phyloP scores from a whole-genome alignment of 2,329 filamentous ascomycete genomes.

The Dothistroma pini region DNA sequence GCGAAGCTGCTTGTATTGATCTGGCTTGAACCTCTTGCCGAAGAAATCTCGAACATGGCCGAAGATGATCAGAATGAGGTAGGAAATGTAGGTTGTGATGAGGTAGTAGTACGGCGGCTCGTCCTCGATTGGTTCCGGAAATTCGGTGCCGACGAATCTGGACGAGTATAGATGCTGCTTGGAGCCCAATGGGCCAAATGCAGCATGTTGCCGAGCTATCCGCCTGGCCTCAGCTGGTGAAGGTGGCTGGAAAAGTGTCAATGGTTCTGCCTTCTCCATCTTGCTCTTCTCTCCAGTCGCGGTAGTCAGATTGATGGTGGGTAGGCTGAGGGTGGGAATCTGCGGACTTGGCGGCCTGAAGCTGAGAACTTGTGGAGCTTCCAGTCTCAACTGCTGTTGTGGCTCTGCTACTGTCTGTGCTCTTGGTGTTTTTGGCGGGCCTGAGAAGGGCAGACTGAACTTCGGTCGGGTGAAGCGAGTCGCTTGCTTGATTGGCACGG shows the following conservation, averaged over 20 bases:
- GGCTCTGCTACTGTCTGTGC: slow-evolving; percentile 35
- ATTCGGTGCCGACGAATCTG: slow-evolving; percentile 74
- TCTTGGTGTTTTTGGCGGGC: slow-evolving; percentile 28
- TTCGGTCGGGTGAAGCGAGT: slow-evolving; percentile 26
- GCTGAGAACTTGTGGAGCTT: slow-evolving; percentile 48
- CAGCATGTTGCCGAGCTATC: slow-evolving; percentile 74
- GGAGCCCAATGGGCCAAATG: slow-evolving; percentile 83
- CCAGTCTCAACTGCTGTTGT: slow-evolving; percentile 22
- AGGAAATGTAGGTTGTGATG: slow-evolving; percentile 97
- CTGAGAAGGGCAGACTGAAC: slow-evolving; percentile 31
- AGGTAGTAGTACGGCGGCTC: slow-evolving; percentile 97
- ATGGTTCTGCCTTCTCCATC: slow-evolving; percentile 68
- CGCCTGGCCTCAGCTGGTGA: slow-evolving; percentile 76
- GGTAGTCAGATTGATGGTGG: slow-evolving; percentile 87
- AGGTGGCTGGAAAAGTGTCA: slow-evolving; percentile 83
- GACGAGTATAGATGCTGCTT: slow-evolving; percentile 84
- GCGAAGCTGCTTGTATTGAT: slow-evolving; percentile 80
- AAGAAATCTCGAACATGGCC: slow-evolving; percentile 97
- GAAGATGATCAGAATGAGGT: slow-evolving; percentile 90
- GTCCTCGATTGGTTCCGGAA: slow-evolving; percentile 82
- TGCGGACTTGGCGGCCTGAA: slow-evolving; percentile 62
- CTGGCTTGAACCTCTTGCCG: slow-evolving; percentile 86
- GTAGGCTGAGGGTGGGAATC: slow-evolving; percentile 73
- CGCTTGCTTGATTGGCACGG: slow-evolving; percentile 18
- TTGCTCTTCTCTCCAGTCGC: slow-evolving; percentile 72